Evolutionary conservation across 345 rosid genomes (phyloP).

Genomic region (Camelina sativa): DNA sequence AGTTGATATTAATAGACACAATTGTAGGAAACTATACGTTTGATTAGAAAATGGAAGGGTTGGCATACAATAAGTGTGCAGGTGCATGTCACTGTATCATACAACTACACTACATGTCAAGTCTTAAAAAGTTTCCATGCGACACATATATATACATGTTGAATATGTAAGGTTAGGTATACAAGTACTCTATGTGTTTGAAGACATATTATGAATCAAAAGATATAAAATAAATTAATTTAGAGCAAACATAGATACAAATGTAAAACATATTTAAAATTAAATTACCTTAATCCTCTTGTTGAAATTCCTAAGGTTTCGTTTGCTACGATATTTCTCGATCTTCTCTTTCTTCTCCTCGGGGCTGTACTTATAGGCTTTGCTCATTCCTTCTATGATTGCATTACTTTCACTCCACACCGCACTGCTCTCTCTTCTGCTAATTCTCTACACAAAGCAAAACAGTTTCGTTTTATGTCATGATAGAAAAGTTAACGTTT

Average conservation of each 20-base stretch:
- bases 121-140: conserved; percentile 28
- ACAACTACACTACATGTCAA: conserved; percentile 32
- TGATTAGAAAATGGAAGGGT: conserved; percentile 31
- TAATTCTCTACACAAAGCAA: conserved; percentile 44
- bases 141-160: conserved; percentile 2
- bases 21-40: not conserved
- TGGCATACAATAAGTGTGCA: conserved; percentile 27
- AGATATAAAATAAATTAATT: not conserved
- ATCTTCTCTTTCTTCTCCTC: conserved; percentile 91
- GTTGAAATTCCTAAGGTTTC: conserved; percentile 86
- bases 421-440: conserved; percentile 58
- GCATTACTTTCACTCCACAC: conserved; percentile 77
- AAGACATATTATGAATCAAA: not conserved
- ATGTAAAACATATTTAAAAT: not conserved
- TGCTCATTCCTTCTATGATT: conserved; percentile 86
- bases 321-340: conserved; percentile 83
- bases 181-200: not conserved
- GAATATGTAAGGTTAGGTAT: conserved; percentile 11
- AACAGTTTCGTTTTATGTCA: not conserved
- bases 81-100: conserved; percentile 43
- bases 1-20: not conserved
- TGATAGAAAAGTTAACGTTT: not conserved
- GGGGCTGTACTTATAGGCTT: conserved; percentile 75
- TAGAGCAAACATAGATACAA: not conserved
- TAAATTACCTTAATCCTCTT: conserved; percentile 86